A percentile compares a stretch with the other conserved stretches of the same genome.
Evolutionary conservation across 2,329 filamentous ascomycete species (phyloP).

Genomic region (Fusarium drepaniforme): DNA sequence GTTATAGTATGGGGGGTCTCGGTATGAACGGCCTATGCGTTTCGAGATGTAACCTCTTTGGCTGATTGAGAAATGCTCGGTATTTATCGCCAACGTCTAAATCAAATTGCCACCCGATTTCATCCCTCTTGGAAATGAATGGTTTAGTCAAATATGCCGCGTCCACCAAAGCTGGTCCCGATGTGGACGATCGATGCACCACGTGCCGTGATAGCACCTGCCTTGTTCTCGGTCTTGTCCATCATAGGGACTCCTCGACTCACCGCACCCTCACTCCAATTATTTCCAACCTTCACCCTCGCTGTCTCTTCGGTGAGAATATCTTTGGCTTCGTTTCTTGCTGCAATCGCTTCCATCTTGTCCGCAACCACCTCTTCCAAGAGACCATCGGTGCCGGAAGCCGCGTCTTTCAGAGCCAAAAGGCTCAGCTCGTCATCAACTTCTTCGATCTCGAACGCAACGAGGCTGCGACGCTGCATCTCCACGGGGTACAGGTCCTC

Average conservation of each 20-base stretch:
- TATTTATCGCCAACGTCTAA: no score
- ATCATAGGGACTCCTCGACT: neutral
- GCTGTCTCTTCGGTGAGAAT: neutral
- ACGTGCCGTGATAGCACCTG: neutral
- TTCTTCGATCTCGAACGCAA: conserved; percentile 38
- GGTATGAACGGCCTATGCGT: no score
- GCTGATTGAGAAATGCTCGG: no score
- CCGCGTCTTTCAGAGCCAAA: conserved; percentile 21
- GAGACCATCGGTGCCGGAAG: conserved; percentile 2
- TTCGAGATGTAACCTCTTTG: no score
- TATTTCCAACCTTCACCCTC: conserved; percentile 14
- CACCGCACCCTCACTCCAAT: conserved; percentile 6
- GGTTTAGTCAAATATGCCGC: conserved; percentile 14
- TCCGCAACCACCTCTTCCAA: conserved; percentile 14
- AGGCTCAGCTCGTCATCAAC: conserved; percentile 40
- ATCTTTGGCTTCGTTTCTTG: conserved; percentile 4
- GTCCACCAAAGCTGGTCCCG: conserved; percentile 2
- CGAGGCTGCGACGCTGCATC: conserved; percentile 22
- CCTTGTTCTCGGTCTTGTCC: conserved; percentile 10
- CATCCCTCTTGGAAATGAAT: neutral
- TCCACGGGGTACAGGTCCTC: conserved; percentile 41
- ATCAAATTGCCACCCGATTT: no score
- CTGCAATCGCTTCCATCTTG: neutral
- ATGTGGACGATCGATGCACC: neutral
- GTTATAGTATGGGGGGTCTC: no score